Conservation (phyloP, 1,284 basidiomycete genomes). For the Ganoderma multipileum region DNA sequence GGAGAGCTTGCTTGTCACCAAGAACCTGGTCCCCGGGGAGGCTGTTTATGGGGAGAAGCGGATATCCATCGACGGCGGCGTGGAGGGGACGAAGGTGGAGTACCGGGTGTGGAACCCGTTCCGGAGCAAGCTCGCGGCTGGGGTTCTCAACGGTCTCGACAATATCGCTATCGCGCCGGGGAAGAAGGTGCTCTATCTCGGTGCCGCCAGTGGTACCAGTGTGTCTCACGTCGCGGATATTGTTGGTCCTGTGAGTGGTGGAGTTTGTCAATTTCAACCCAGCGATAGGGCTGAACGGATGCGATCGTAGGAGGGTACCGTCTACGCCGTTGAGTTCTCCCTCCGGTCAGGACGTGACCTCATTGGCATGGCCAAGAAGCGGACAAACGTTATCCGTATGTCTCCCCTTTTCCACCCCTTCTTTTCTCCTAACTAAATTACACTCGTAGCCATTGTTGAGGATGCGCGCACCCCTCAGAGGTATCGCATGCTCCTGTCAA, state of each 20-base stretch:
- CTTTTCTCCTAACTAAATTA: not conserved
- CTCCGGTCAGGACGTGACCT: slow-evolving; percentile 96
- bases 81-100: slow-evolving; percentile 90
- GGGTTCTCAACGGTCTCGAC: slow-evolving; percentile 95
- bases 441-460: slow-evolving; percentile 85
- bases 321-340: slow-evolving; percentile 99
- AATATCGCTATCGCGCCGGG: slow-evolving; percentile 94
- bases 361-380: slow-evolving; percentile 99
- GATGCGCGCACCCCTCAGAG: slow-evolving; percentile 95
- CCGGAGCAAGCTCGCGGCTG: slow-evolving; percentile 96
- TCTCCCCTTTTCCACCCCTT: slow-evolving; percentile 30
- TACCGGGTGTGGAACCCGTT: slow-evolving; percentile 99
- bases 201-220: slow-evolving; percentile 96
- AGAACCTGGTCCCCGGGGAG: slow-evolving; percentile 97
- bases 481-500: slow-evolving; percentile 94
- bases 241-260: slow-evolving; percentile 82
- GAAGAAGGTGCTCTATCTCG: slow-evolving; percentile 96
- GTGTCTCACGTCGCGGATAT: slow-evolving; percentile 99
- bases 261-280: not conserved
- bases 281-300: slow-evolving; percentile 10
- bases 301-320: slow-evolving; percentile 82
- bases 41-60: slow-evolving; percentile 99
- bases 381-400: slow-evolving; percentile 98
- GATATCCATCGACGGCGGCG: slow-evolving; percentile 82
- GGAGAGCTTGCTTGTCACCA: slow-evolving; percentile 97